A percentile compares a stretch with the other conserved stretches of the same genome.
These are phyloP conservation scores for Rhodosporidiobolus odoratus DNA, from an alignment of 768 basidiomycete species.

Conservation along the genomic window DNA sequence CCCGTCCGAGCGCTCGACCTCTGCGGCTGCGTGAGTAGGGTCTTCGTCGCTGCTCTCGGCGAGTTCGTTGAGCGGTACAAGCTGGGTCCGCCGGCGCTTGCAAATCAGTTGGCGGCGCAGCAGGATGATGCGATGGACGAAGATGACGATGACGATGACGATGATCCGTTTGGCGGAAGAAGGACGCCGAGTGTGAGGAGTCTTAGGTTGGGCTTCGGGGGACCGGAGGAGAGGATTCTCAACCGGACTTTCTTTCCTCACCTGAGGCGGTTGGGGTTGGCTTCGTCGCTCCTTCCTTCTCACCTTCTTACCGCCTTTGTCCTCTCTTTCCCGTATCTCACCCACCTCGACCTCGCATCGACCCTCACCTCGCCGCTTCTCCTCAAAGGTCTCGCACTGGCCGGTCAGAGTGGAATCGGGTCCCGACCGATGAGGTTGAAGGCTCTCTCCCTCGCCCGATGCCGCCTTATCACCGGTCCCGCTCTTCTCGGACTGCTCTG, in stretches of 20 bases:
- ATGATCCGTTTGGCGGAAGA: slow-evolving; percentile 28
- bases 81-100: slow-evolving; percentile 47
- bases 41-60: slow-evolving; percentile 77
- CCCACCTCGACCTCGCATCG: slow-evolving; percentile 83
- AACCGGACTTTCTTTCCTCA: slow-evolving; percentile 40
- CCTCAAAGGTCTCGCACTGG: slow-evolving; percentile 58
- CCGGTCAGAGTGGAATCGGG: slow-evolving; percentile 48
- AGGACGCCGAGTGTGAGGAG: slow-evolving; percentile 48
- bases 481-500: slow-evolving; percentile 57
- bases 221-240: slow-evolving; percentile 25
- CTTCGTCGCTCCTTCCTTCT: slow-evolving; percentile 69
- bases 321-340: slow-evolving; percentile 74
- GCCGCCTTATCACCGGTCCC: slow-evolving; percentile 72
- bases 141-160: slow-evolving; percentile 51
- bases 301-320: slow-evolving; percentile 67
- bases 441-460: slow-evolving; percentile 77
- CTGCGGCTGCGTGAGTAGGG: slow-evolving; percentile 87
- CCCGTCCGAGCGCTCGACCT: slow-evolving; percentile 84
- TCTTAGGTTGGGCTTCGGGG: slow-evolving; percentile 5
- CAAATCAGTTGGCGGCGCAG: neutral
- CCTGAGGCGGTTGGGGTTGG: slow-evolving; percentile 70
- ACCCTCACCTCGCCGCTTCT: slow-evolving; percentile 76
- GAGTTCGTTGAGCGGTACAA: slow-evolving; percentile 69
- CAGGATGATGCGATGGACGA: slow-evolving; percentile 35
- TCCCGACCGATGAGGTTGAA: slow-evolving; percentile 59